A percentile compares a stretch with the other conserved stretches of the same genome.
phyloP scores from a whole-genome alignment of 768 basidiomycete species.

The Rhizopogon vesiculosus region DNA sequence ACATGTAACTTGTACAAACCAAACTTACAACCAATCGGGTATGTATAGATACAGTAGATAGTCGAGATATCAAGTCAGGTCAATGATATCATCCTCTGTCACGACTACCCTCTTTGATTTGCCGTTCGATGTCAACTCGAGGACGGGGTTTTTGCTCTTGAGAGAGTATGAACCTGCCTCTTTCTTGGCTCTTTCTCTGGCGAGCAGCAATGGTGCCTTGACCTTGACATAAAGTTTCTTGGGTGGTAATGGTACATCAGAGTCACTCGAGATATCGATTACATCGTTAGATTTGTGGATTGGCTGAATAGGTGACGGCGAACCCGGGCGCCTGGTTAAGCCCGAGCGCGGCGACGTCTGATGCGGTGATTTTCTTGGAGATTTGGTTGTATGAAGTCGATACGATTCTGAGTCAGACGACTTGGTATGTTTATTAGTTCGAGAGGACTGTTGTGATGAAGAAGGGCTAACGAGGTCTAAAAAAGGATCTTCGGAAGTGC shows the following conservation, averaged over 20 bases:
- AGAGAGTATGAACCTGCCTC: neutral
- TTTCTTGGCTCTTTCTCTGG: conserved; percentile 12
- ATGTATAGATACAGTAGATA: neutral
- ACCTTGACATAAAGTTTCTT: neutral
- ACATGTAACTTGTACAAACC: neutral
- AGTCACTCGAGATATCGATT: conserved; percentile 38
- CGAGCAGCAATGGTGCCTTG: conserved; percentile 20
- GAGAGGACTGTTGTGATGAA: neutral
- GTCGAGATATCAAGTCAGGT: conserved; percentile 30
- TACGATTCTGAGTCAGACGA: conserved; percentile 17
- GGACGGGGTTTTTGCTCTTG: neutral
- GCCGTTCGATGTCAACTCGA: neutral
- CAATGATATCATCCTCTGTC: conserved; percentile 29
- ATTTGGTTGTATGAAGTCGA: conserved; percentile 19
- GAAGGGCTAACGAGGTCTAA: neutral
- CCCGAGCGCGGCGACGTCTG: conserved; percentile 10
- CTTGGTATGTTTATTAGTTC: conserved; percentile 1
- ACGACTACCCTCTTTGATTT: neutral
- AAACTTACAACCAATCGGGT: neutral
- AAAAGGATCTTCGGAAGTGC: conserved; percentile 1
- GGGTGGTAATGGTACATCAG: conserved; percentile 17
- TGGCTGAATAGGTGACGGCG: conserved; percentile 6
- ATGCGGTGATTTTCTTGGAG: neutral
- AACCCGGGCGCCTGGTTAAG: conserved; percentile 5
- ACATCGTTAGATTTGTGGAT: conserved; percentile 10